Evolutionary conservation across 495 filamentous ascomycete genomes (phyloP), one percentile per base, ranked within the genome.

Genomic region (Cladorrhinum samala): DNA sequence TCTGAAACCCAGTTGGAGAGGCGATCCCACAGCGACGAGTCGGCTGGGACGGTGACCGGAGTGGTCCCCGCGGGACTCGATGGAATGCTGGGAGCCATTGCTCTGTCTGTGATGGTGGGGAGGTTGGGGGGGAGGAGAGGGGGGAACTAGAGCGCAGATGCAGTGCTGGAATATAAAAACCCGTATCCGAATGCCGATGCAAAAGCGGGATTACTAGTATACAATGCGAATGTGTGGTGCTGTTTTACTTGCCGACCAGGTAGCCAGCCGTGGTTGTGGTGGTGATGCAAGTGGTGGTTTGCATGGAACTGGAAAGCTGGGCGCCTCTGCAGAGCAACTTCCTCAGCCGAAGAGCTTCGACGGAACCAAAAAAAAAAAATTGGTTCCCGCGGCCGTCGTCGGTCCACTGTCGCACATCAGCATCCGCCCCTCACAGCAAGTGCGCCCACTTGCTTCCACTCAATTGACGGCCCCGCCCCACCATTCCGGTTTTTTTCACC

Each of bases 1-100:
- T 97, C 93, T 0, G 91, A 89, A 20, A 86, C 89, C 90, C 92
- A 98, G 69, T 80, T 87, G 57, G 89, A 87, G 63, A 96, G 71
- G 54, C 91, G 84, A 69, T 92, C 85, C 89, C 89, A 95, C 49
- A 94, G 66, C 18, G 91, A 89, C 54, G 86, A 79, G 38, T 75
- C 65, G 55, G 71, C 71, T 9, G 71, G 62, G 41, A 77, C 46
- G 16, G 68, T 63, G 21, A 72, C 55, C 13, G 69, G 61, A 41
- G 60, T 52, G 20, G 65, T 60, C 47, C 56, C 71, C 59, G 64
- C 56, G 56, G 73, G 72, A 53, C 65, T 64, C 24, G 71, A 62
- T 37, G 69, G 70, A 51, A 64, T 58, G 19, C 69, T 59, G 56
- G 68, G 65, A 49, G 73, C 67, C 74, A 76, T 78, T 56, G 50